These are phyloP conservation scores for Colletotrichum navitas DNA, from an alignment of 2,329 filamentous ascomycete species.

Conservation along the genomic window DNA sequence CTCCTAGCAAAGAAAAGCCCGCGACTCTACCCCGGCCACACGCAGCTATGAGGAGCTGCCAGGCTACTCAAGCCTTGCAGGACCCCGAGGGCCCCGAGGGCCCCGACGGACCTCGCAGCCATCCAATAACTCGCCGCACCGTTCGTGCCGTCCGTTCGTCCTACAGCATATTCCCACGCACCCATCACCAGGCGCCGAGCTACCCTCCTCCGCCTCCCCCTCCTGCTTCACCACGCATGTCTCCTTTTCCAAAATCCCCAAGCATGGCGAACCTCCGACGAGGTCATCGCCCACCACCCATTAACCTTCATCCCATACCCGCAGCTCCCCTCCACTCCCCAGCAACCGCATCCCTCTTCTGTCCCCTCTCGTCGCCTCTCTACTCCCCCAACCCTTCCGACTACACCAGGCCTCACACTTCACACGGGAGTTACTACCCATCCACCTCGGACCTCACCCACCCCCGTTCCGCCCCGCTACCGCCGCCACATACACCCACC, in stretches of 20 bases:
- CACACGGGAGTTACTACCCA: conserved; percentile 20
- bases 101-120: not conserved
- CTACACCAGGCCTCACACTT: conserved; percentile 37
- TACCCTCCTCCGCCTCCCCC: conserved; percentile 33
- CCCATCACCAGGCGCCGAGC: conserved; percentile 18
- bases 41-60: not conserved
- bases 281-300: conserved; percentile 37
- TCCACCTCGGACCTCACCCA: conserved; percentile 37
- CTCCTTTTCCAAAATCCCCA: conserved; percentile 14
- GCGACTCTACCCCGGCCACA: conserved; percentile 41
- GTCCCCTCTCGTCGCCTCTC: conserved; percentile 34
- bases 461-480: conserved; percentile 40
- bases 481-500: conserved; percentile 27
- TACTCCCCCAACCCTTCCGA: conserved; percentile 28
- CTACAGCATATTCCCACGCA: conserved; percentile 42
- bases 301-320: conserved; percentile 40
- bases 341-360: conserved; percentile 38
- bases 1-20: conserved; percentile 7
- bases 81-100: conserved; percentile 8
- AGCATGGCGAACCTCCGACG: conserved; percentile 32
- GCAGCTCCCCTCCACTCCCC: conserved; percentile 23
- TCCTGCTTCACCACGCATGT: conserved; percentile 8
- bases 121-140: conserved; percentile 42
- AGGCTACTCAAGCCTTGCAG: conserved; percentile 26
- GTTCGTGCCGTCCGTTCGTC: conserved; percentile 42